Base-by-base conservation (phyloP, 768 basidiomycete genomes). In the Mycena haematopus region DNA sequence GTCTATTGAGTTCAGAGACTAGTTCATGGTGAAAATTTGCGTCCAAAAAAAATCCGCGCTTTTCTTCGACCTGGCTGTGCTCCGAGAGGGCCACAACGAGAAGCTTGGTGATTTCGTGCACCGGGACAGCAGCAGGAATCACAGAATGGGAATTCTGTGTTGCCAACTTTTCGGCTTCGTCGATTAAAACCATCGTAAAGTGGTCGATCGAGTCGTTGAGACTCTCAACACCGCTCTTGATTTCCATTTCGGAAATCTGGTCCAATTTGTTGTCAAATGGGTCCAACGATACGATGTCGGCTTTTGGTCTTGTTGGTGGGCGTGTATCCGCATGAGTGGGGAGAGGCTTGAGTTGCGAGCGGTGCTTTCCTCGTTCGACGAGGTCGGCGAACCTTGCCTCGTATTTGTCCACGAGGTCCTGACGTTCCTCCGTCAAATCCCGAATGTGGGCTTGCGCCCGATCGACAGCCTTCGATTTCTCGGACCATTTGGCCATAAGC, bases 21-120 rank as follows among this genome's bases (percentile, higher is more conserved):
- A 66, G 38, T 5, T 14, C 17, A 22, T 62, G 46, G 45, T 69
- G 68, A 25, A 66, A 33, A 17, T 21, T 22, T 4, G 68, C 68
- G 27, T 69, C 68, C n/a, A 69, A 58, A 21, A 69, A 38, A 19
- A 69, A 63, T 38, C 66, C 66, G 11, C 68, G 66, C 13, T 56
- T 59, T 35, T 68, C 67, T 52, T 65, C 56, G 47, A 9, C 22
- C 2, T 49, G 19, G 36, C 52, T 35, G 57, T 59, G 27, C 49
- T 51, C 33, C 24, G 42, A 25, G 25, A 63, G 36, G 8, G 64
- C 58, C 3, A n/a, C 1, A 5, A 5, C 6, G 9, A 67, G 21
- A 13, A 56, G 24, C 15, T 54, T 56, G n/a, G 40, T 29, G 13
- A 13, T 36, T 8, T 49, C 46, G 45, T 53, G 13, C 11, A 47